Evolutionary conservation across 352 stramenopile species (phyloP).

Genomic region (Phytopythium ostracodes): DNA sequence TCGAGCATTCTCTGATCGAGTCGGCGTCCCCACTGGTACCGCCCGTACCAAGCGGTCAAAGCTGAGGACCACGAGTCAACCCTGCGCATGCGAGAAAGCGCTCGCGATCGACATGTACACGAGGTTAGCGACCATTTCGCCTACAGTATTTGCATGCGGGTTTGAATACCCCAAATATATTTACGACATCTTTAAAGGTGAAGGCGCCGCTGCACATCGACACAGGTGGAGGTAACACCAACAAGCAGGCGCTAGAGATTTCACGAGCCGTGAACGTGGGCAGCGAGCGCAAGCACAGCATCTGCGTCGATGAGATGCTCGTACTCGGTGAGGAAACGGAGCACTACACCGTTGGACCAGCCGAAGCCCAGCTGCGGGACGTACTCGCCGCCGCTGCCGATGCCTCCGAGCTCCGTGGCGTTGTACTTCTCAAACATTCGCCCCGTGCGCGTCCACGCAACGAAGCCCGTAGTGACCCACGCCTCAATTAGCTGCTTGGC

Average conservation of each 20-base stretch:
- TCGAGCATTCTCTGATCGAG: background rate
- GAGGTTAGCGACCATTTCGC: no score
- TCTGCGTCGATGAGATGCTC: constrained; percentile 39
- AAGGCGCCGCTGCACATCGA: no score
- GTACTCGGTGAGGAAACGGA: constrained; percentile 81
- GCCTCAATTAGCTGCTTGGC: constrained; percentile 47
- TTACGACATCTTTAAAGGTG: no score
- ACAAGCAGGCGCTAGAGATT: background rate
- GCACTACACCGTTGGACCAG: constrained; percentile 84
- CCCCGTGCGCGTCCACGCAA: constrained; percentile 55
- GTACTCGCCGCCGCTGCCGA: constrained; percentile 84
- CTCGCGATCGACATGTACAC: background rate
- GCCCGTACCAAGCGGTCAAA: background rate
- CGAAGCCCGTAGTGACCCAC: constrained; percentile 58
- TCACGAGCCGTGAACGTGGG: background rate
- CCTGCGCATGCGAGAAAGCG: no score
- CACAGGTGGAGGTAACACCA: no score
- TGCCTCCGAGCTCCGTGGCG: constrained; percentile 49
- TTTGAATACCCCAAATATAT: no score
- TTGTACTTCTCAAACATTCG: constrained; percentile 92
- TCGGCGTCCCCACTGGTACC: background rate
- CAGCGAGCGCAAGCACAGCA: background rate
- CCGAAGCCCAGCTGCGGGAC: constrained; percentile 86
- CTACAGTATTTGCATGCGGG: no score
- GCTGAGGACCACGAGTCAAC: background rate